Evolutionary conservation across 805 yeast genomes (phyloP), one percentile per base, ranked within the genome.

Genomic region (Starmerella sp.): DNA sequence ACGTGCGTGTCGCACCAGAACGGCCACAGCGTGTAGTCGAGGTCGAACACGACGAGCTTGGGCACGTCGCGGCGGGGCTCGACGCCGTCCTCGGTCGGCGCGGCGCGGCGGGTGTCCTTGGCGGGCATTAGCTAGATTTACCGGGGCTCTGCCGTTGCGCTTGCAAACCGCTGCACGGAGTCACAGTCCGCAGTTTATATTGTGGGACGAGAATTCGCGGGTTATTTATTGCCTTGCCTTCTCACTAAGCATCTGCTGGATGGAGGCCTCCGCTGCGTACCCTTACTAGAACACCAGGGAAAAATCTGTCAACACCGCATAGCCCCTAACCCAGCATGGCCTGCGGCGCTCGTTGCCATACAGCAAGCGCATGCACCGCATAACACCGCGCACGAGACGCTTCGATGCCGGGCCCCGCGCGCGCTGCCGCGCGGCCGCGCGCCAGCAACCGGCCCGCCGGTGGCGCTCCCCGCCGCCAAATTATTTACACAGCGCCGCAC

Each of bases 1-100:
- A 85, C 73, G 63, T 84, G 90, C 0, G 87, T 83, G 62, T 84
- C 90, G 67, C 90, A 84, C 90, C 90, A 84, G 58, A 83, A 80
- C 51, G 70, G 90, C 93, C 93, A 84, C 36, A 84, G 67, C 0
- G 93, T 84, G 63, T 81, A 84, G 65, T 84, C 93, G 44, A 84
- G 69, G 60, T 84, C 93, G 65, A 84, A 83, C 0, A 84, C 89
- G 10, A 83, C 81, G 1, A 79, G 81, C 53, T 72, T 71, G 1
- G 82, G 82, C 43, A 48, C 36, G 28, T 39, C 43, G 22, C 15
- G 28, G 43, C 43, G 28, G 29, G 28, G 28, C 11, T 11, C 9
- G 15, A 5, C 43, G 43, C 39, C 17, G 13, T 6, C 39, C 6
- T n/a, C 39, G 39, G 34, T 9, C 34, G 34, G 9, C 34, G 43